Conservation (phyloP, 371 early-diverging fungal species). For the Nematocida sp. region DNA sequence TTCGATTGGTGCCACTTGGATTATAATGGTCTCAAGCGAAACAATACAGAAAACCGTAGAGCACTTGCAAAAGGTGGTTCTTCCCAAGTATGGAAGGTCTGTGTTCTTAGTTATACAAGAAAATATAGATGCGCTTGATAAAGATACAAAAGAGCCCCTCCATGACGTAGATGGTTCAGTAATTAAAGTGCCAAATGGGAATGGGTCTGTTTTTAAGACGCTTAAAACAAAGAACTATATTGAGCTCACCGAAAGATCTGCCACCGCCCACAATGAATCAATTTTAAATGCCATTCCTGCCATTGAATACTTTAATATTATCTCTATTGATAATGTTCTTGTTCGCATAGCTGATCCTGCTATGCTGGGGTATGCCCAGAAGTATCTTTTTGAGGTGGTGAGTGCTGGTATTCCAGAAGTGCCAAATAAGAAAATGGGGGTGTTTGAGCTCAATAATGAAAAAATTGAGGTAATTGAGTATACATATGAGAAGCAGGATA, state of each 20-base stretch:
- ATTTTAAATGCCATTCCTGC: background rate
- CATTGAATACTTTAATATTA: constrained; percentile 63
- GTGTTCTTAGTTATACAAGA: constrained; percentile 67
- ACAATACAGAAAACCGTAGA: constrained; percentile 64
- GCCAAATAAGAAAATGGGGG: constrained; percentile 47
- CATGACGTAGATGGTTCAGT: constrained; percentile 9
- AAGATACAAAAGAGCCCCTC: constrained; percentile 21
- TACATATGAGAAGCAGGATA: background rate
- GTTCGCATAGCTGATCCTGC: constrained; percentile 67
- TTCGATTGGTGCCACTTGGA: constrained; percentile 45
- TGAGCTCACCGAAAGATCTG: background rate
- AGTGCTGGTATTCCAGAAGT: constrained; percentile 65
- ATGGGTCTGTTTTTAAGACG: constrained; percentile 68
- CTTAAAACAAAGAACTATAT: constrained; percentile 49
- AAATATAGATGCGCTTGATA: constrained; percentile 52
- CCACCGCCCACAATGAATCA: background rate
- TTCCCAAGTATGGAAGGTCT: constrained; percentile 23
- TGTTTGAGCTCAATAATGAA: constrained; percentile 27
- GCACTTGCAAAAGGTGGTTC: constrained; percentile 53
- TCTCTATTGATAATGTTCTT: constrained; percentile 69
- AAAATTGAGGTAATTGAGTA: constrained; percentile 57
- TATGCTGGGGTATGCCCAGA: constrained; percentile 59
- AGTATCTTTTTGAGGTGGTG: constrained; percentile 57
- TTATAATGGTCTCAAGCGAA: constrained; percentile 65
- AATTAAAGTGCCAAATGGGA: constrained; percentile 65